phyloP scores from a whole-genome alignment of 495 filamentous ascomycete species.

The Oidiodendron maius region DNA sequence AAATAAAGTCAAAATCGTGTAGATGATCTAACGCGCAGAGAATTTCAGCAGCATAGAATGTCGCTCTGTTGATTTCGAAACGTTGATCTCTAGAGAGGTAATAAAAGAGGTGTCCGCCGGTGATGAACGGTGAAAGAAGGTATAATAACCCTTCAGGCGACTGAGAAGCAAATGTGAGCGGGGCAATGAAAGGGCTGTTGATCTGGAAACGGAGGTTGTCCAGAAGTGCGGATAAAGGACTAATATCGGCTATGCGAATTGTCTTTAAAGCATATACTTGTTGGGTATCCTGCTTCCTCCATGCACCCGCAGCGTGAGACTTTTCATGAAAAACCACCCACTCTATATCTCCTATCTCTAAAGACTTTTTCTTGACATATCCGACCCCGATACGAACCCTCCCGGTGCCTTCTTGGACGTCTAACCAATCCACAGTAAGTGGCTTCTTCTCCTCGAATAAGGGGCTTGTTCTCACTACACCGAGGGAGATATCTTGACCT shows the following conservation, averaged over 20 bases:
- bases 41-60: slow-evolving; percentile 96
- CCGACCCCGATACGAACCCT: neutral
- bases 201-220: slow-evolving; percentile 62
- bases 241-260: slow-evolving; percentile 96
- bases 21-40: slow-evolving; percentile 91
- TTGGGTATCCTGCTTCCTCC: slow-evolving; percentile 87
- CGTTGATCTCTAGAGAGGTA: slow-evolving; percentile 93
- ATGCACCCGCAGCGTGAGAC: too few species aligned
- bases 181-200: slow-evolving; percentile 75
- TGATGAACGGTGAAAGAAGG: slow-evolving; percentile 97
- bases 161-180: slow-evolving; percentile 95
- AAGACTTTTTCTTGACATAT: neutral
- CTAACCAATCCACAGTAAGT: neutral
- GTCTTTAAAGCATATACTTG: slow-evolving; percentile 97
- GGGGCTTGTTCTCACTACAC: slow-evolving; percentile 60
- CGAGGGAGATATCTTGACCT: neutral
- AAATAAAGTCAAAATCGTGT: slow-evolving; percentile 92
- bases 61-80: slow-evolving; percentile 87
- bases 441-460: slow-evolving; percentile 65
- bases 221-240: slow-evolving; percentile 91
- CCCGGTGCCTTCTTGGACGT: neutral
- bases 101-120: slow-evolving; percentile 94
- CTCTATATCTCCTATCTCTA: neutral
- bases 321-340: neutral
- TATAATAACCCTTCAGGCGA: slow-evolving; percentile 92